Evolutionary conservation across 225 moss, liverwort and hornwort genomes (phyloP).

Genomic region (Marchantia paleacea): DNA sequence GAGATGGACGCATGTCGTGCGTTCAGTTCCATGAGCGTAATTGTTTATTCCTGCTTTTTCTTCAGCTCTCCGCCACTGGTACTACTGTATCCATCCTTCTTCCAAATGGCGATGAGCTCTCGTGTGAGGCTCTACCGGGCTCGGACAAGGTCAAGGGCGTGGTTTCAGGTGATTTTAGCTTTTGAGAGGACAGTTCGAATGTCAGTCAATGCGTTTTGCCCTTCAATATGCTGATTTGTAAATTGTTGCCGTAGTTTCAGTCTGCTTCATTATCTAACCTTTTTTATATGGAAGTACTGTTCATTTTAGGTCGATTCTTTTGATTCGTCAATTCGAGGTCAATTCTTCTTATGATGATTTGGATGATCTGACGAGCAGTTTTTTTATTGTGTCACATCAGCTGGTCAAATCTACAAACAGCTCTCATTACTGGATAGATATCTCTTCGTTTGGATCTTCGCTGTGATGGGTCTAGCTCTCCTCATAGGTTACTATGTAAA

Average conservation of each 20-base stretch:
- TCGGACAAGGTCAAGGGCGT: slow-evolving; percentile 21
- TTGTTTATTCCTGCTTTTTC: background rate
- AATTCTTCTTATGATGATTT: too few relatives aligned
- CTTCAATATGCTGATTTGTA: too few relatives aligned
- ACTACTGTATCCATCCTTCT: slow-evolving; percentile 61
- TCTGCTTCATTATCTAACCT: too few relatives aligned
- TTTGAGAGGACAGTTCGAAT: too few relatives aligned
- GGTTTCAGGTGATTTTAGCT: slow-evolving; percentile 25
- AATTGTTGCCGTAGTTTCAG: too few relatives aligned
- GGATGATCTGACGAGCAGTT: background rate
- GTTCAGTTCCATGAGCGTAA: too few relatives aligned
- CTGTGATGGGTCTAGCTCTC: slow-evolving; percentile 74
- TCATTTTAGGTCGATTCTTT: too few relatives aligned
- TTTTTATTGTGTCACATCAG: slow-evolving; percentile 26
- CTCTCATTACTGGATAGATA: slow-evolving; percentile 67
- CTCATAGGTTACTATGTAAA: slow-evolving; percentile 63
- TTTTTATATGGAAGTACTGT: too few relatives aligned
- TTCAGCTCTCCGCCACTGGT: slow-evolving; percentile 24
- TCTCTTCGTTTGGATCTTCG: slow-evolving; percentile 77
- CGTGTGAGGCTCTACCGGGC: slow-evolving; percentile 47
- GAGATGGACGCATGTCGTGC: too few relatives aligned
- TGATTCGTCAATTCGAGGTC: too few relatives aligned
- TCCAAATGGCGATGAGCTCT: slow-evolving; percentile 65
- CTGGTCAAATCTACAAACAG: slow-evolving; percentile 55
- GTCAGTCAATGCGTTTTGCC: too few relatives aligned